phyloP scores from a whole-genome alignment of 768 basidiomycete species.

The Russula virescens region DNA sequence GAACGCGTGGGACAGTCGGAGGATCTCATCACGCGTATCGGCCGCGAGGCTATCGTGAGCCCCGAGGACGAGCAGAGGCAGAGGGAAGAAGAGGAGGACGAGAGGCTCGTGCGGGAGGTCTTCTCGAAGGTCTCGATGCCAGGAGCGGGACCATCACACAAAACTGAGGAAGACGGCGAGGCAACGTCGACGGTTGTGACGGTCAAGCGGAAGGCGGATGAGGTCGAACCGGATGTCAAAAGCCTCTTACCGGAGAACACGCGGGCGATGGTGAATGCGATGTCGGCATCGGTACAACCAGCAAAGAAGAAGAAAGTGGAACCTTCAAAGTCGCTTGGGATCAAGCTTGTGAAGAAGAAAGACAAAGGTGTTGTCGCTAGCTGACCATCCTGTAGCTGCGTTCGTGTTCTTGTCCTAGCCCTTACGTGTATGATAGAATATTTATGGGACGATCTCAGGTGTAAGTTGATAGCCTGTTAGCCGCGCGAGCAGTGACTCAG shows the following conservation, averaged over 20 bases:
- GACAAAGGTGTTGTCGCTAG: conserved; percentile 8
- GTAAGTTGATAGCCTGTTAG: no score
- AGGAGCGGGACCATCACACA: conserved; percentile 13
- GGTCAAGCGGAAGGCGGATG: conserved; percentile 83
- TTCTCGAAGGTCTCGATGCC: conserved; percentile 69
- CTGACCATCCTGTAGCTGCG: background rate
- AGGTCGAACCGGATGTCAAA: conserved; percentile 65
- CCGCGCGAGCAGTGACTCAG: no score
- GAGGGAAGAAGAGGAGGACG: conserved; percentile 85
- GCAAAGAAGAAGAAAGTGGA: conserved; percentile 56
- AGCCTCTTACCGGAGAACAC: conserved; percentile 63
- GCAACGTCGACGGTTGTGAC: conserved; percentile 42
- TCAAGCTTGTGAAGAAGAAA: conserved; percentile 25
- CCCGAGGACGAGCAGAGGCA: conserved; percentile 69
- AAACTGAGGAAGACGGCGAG: conserved; percentile 24
- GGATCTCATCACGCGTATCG: conserved; percentile 59
- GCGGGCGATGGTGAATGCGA: conserved; percentile 50
- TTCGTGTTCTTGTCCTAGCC: background rate
- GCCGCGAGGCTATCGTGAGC: conserved; percentile 63
- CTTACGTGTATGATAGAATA: background rate
- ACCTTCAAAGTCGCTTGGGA: conserved; percentile 25
- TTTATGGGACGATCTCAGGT: background rate
- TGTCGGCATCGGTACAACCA: conserved; percentile 37
- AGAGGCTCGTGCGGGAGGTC: conserved; percentile 77
- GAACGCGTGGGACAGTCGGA: conserved; percentile 76